Evolutionary conservation across 768 basidiomycete species (phyloP).

Genomic region (Russula griseocarnosa): DNA sequence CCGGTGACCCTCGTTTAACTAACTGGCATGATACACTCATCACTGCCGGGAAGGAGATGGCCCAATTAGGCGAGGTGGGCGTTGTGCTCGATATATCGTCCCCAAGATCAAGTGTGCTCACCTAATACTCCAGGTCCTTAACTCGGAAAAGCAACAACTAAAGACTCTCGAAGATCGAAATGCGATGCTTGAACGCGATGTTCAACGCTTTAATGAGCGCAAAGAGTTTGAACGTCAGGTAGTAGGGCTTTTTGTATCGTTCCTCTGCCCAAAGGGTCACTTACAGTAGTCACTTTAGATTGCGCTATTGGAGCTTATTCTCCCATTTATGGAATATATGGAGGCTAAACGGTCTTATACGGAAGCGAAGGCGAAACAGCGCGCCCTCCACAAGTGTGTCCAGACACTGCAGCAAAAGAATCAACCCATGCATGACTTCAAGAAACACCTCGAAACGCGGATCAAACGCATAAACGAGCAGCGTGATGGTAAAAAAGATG

Average conservation of each 20-base stretch:
- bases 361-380: conserved; percentile 49
- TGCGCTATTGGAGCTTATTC: conserved; percentile 55
- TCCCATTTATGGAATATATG: conserved; percentile 68
- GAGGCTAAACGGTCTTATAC: conserved; percentile 49
- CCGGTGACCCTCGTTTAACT: conserved; percentile 73
- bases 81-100: conserved; percentile 6
- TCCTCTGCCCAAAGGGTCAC: neutral
- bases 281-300: conserved; percentile 45
- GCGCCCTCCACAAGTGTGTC: conserved; percentile 48
- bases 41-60: conserved; percentile 56
- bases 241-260: conserved; percentile 16
- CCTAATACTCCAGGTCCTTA: conserved; percentile 41
- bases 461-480: conserved; percentile 38
- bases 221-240: conserved; percentile 65
- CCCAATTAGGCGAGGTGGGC: conserved; percentile 50
- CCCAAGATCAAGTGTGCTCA: neutral
- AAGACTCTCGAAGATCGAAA: conserved; percentile 67
- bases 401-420: conserved; percentile 54
- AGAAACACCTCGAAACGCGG: conserved; percentile 38
- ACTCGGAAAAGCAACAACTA: conserved; percentile 51
- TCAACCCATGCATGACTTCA: conserved; percentile 59
- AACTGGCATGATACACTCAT: conserved; percentile 83
- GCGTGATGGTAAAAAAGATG: conserved; percentile 54
- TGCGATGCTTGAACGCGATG: conserved; percentile 72
- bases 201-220: conserved; percentile 71